Evolutionary conservation across 371 early-diverging fungal species (phyloP).

Genomic region (Apophysomyces variabilis): DNA sequence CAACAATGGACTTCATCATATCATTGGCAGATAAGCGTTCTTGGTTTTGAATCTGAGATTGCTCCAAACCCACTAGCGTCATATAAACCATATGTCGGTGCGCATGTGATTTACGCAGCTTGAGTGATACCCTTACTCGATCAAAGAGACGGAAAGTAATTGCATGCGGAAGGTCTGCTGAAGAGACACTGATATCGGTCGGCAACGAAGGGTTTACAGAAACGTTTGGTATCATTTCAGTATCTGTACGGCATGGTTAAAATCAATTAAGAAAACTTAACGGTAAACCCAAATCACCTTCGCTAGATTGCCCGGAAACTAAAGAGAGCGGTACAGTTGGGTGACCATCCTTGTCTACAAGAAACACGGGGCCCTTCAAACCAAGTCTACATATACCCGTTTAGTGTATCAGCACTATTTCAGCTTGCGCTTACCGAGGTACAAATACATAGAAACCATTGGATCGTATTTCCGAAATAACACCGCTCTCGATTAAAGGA

Average conservation of each 20-base stretch:
- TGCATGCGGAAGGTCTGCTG: slow-evolving; percentile 37
- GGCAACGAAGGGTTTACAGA: slow-evolving; percentile 21
- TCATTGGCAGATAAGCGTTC: slow-evolving; percentile 13
- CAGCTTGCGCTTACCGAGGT: slow-evolving; percentile 45
- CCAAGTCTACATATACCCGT: slow-evolving; percentile 47
- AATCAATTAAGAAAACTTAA: background rate
- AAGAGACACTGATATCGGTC: slow-evolving; percentile 18
- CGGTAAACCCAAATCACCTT: slow-evolving; percentile 24
- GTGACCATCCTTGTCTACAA: slow-evolving; percentile 61
- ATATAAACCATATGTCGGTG: slow-evolving; percentile 68
- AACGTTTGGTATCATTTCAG: slow-evolving; percentile 37
- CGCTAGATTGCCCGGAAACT: slow-evolving; percentile 49
- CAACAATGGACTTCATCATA: slow-evolving; percentile 21
- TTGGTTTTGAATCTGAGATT: slow-evolving; percentile 16
- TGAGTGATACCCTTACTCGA: slow-evolving; percentile 60
- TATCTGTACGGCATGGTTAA: slow-evolving; percentile 14
- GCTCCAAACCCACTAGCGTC: slow-evolving; percentile 57
- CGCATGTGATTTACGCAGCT: slow-evolving; percentile 61
- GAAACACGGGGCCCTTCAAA: slow-evolving; percentile 71
- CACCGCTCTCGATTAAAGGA: slow-evolving; percentile 63
- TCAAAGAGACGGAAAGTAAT: slow-evolving; percentile 62
- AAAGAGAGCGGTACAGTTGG: slow-evolving; percentile 62
- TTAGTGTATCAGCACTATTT: background rate
- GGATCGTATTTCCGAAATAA: slow-evolving; percentile 77
- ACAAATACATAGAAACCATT: slow-evolving; percentile 78